Base-by-base conservation (phyloP, 176 grass and related monocot genomes). In the Eleusine coracana region DNA sequence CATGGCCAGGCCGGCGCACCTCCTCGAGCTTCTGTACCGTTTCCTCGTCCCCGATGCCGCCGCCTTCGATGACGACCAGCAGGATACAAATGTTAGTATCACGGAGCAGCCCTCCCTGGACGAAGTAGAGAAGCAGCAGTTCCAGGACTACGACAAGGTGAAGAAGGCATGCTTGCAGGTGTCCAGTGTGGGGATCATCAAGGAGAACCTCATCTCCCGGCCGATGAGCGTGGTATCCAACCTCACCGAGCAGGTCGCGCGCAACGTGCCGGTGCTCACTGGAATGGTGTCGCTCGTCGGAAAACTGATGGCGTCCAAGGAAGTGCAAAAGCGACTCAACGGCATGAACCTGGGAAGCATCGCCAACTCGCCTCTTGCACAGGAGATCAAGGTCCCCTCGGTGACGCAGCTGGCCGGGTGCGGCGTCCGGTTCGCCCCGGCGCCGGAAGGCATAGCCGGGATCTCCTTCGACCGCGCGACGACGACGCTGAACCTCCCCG, bases 371-470 rank as follows among this genome's bases (percentile, higher is more conserved):
- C 91, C 94, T 21, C 81, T 89, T 29, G 80, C 86, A 0, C 77
- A 93, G 46, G 94, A 96, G 88, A 91, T 96, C 81, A 96, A 85
- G 91, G 87, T 96, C 50, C 94, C 94, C 12, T 96, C 94, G 0
- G 91, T 96, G 39, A 48, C 60, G 11, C 81, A 96, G 79, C 83
- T 96, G 17, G 74, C 31, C 5, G 17, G 12, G 16, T 76, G 87
- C 37, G 88, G 94, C n/a, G 86, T 96, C 7, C 88, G 88, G 13
- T 85, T 96, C 85, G 36, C 7, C 31, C 88, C 91, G 36, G 81
- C 88, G 4, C 61, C 18, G 1, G 49, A 75, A 14, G 85, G 84
- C 18, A 83, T 77, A 15, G 78, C 56, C 0, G 86, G 88, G 64
- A 84, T 96, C 31, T 15, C 38, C 21, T 96, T 96, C 64, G 84